Percentiles rank a stretch among this genome's conserved stretches.
Conservation (phyloP, 2,329 filamentous ascomycete genomes). For the Dothideomycetidae sp. region DNA sequence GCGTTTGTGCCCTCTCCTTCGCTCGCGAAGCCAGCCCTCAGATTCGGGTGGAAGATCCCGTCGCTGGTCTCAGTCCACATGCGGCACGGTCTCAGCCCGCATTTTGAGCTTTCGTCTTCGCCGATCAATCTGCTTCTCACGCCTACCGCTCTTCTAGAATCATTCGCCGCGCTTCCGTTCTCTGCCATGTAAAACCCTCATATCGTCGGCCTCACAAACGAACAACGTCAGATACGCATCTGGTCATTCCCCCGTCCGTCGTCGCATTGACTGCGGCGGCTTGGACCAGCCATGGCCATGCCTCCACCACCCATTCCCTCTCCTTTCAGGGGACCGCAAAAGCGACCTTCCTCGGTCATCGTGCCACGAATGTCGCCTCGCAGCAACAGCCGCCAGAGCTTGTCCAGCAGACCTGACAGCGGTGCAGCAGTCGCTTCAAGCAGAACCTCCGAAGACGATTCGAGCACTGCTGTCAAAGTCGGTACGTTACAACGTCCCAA, state of each 20-base stretch:
- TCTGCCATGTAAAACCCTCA: neutral
- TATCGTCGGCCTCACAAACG: neutral
- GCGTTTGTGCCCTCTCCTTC: no score
- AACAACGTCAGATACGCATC: neutral
- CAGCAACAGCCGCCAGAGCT: conserved; percentile 75
- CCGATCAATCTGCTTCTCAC: conserved; percentile 4
- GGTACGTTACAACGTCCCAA: conserved; percentile 46
- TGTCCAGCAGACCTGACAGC: conserved; percentile 39
- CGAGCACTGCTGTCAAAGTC: conserved; percentile 86
- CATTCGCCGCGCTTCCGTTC: neutral
- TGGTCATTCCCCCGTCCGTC: conserved; percentile 1
- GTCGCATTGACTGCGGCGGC: neutral
- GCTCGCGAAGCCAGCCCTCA: no score
- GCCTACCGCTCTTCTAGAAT: neutral
- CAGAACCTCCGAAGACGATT: conserved; percentile 77
- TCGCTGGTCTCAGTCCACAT: conserved; percentile 5
- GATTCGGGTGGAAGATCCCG: conserved; percentile 7
- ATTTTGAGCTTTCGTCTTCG: neutral
- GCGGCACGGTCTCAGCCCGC: conserved; percentile 4
- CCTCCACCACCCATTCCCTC: conserved; percentile 7
- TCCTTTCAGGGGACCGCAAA: conserved; percentile 4
- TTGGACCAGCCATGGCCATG: conserved; percentile 1
- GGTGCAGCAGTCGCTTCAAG: conserved; percentile 30
- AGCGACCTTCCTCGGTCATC: conserved; percentile 5
- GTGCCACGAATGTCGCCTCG: conserved; percentile 9